These are phyloP conservation scores for Geranium brycei DNA, from an alignment of 345 rosid genomes.

Conservation along the genomic window DNA sequence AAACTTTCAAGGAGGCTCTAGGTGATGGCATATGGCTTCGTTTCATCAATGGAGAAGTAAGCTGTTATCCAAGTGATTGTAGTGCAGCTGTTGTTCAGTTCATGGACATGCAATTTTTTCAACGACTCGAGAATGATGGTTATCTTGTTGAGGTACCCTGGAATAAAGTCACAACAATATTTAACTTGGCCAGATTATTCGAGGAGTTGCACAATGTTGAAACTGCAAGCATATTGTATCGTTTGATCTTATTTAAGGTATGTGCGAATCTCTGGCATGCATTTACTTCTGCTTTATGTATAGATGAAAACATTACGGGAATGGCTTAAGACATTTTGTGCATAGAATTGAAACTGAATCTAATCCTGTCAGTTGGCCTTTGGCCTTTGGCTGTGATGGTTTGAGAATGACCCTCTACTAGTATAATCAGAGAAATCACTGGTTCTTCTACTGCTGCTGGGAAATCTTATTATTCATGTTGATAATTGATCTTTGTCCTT, in stretches of 20 bases:
- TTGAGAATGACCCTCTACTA: neutral
- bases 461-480: neutral
- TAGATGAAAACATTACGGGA: neutral
- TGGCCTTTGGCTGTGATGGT: neutral
- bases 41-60: constrained; percentile 47
- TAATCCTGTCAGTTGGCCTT: neutral
- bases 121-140: constrained; percentile 54
- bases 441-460: neutral
- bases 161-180: constrained; percentile 77
- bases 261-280: constrained; percentile 1
- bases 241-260: constrained; percentile 81
- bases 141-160: constrained; percentile 59
- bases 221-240: constrained; percentile 61
- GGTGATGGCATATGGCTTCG: constrained; percentile 84
- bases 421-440: neutral
- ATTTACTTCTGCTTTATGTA: constrained; percentile 6
- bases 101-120: constrained; percentile 63
- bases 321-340: neutral
- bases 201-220: constrained; percentile 69
- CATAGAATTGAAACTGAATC: neutral
- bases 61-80: constrained; percentile 31
- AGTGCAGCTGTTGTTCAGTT: constrained; percentile 40
- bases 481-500: neutral
- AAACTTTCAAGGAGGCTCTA: constrained; percentile 73
- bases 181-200: constrained; percentile 84